These are phyloP conservation scores for Mortierella sp. DNA, from an alignment of 371 early-diverging fungal species.

Conservation along the genomic window DNA sequence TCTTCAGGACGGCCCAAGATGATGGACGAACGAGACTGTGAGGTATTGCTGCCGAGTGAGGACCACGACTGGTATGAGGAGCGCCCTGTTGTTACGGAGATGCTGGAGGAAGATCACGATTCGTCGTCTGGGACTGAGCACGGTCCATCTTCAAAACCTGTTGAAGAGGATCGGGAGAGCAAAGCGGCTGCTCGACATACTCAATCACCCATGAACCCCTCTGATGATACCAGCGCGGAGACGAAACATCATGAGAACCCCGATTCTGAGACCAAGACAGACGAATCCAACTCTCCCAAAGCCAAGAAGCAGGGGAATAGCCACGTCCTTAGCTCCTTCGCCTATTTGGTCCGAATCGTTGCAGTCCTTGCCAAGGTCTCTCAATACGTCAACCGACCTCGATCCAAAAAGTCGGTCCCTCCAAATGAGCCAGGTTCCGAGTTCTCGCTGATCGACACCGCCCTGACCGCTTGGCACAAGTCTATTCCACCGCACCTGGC, in stretches of 20 bases:
- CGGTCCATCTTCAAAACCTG: not conserved
- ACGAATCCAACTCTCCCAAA: constrained; percentile 8
- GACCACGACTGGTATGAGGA: constrained; percentile 61
- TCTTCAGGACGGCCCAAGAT: constrained; percentile 64
- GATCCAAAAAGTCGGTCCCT: constrained; percentile 47
- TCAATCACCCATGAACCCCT: not conserved
- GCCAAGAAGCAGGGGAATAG: constrained; percentile 20
- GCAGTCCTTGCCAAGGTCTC: constrained; percentile 65
- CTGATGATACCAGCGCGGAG: constrained; percentile 4
- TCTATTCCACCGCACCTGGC: constrained; percentile 61
- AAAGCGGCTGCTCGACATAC: not conserved
- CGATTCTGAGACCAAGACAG: not conserved
- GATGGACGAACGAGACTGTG: constrained; percentile 65
- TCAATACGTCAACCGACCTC: constrained; percentile 64
- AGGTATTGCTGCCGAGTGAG: constrained; percentile 64
- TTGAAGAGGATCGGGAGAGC: not conserved
- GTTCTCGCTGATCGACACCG: constrained; percentile 60
- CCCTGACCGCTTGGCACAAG: constrained; percentile 62
- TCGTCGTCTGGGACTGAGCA: constrained; percentile 31
- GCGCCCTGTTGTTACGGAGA: constrained; percentile 35
- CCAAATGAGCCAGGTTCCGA: constrained; percentile 62
- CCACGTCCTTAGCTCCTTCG: constrained; percentile 47
- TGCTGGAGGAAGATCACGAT: constrained; percentile 34
- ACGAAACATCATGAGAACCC: not conserved
- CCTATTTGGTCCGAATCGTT: constrained; percentile 54